Evolutionary conservation across 805 yeast species (phyloP), one percentile per base, ranked within the genome.

Genomic region (Saccharomycopsis javanensis): DNA sequence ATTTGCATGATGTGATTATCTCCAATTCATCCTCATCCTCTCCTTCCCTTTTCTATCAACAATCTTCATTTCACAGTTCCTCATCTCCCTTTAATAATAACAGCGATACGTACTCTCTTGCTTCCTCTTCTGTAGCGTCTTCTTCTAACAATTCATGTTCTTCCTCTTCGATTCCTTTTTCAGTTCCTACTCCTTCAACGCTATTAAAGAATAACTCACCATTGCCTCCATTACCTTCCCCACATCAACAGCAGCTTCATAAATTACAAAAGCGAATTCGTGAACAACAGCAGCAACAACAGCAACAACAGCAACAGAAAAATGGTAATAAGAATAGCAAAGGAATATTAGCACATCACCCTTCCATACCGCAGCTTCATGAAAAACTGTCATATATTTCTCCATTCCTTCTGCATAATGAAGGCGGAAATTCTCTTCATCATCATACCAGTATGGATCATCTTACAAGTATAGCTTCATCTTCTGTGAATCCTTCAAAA

Each of bases 241-340:
- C 55, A 31, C 52, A 52, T 33, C 55, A 56, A 30, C 58, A 56
- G 27, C 52, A 37, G 20, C 54, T 33, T 7, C 54, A 38, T 46
- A 46, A 51, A 55, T 35, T 25, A 16, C 58, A 42, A 28, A 42
- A 53, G 23, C 51, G 33, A 35, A 46, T 33, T 28, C 58, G n/a
- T 23, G 50, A 53, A 13, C 61, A 57, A 33, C 63, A 57, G 50
- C 53, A 57, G 6, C 55, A 55, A 34, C 56, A 55, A 18, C 57
- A 35, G 15, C 60, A 61, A n/a, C 66, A 65, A 53, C 45, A 45
- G 46, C 56, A 33, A 23, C 46, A 38, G 1, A 28, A 13, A 15
- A 42, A 13, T 42, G 25, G 48, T 20, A 42, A 16, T 16, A 5
- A 7, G 25, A 38, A 13, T 42, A 42, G 48, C 10, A 42, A 18